phyloP scores from a whole-genome alignment of 495 filamentous ascomycete species.

The Lophiotrema nucula region DNA sequence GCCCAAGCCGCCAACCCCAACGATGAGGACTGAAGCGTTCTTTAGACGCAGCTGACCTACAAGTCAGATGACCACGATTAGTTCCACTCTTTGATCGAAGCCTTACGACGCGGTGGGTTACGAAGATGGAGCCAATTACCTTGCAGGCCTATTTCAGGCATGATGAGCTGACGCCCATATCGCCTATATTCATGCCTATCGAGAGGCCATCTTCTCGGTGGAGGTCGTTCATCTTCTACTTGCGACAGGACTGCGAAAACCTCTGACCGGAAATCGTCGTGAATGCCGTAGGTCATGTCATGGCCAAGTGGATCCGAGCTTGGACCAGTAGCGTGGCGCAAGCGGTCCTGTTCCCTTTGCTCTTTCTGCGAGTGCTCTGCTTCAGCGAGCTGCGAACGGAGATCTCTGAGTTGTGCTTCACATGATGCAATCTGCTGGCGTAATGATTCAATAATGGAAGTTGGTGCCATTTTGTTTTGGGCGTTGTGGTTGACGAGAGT shows the following conservation, averaged over 20 bases:
- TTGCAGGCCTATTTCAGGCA: slow-evolving; percentile 77
- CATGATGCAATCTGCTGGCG: slow-evolving; percentile 35
- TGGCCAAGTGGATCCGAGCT: slow-evolving; percentile 13
- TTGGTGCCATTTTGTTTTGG: slow-evolving; percentile 20
- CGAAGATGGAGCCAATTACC: slow-evolving; percentile 46
- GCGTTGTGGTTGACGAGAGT: neutral
- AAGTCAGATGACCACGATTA: neutral
- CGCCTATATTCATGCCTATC: slow-evolving; percentile 68
- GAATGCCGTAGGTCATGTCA: slow-evolving; percentile 34
- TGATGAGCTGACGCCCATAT: slow-evolving; percentile 91
- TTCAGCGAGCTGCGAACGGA: slow-evolving; percentile 35
- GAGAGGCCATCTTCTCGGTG: slow-evolving; percentile 58
- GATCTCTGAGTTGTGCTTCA: slow-evolving; percentile 35
- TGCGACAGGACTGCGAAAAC: slow-evolving; percentile 29
- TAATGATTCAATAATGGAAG: slow-evolving; percentile 22
- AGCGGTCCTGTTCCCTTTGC: slow-evolving; percentile 12
- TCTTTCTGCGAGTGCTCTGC: slow-evolving; percentile 26
- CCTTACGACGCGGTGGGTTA: neutral
- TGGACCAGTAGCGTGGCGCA: neutral
- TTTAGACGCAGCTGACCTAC: slow-evolving; percentile 78
- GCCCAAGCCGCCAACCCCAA: slow-evolving; percentile 91
- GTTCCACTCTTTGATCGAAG: neutral
- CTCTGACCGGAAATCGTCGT: slow-evolving; percentile 34
- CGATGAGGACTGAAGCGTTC: slow-evolving; percentile 67
- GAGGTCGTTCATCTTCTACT: slow-evolving; percentile 6